Percentiles rank a stretch among this genome's conserved stretches.
These are phyloP conservation scores for Kregervanrija pseudodelftensis DNA, from an alignment of 805 yeast genomes.

Conservation along the genomic window DNA sequence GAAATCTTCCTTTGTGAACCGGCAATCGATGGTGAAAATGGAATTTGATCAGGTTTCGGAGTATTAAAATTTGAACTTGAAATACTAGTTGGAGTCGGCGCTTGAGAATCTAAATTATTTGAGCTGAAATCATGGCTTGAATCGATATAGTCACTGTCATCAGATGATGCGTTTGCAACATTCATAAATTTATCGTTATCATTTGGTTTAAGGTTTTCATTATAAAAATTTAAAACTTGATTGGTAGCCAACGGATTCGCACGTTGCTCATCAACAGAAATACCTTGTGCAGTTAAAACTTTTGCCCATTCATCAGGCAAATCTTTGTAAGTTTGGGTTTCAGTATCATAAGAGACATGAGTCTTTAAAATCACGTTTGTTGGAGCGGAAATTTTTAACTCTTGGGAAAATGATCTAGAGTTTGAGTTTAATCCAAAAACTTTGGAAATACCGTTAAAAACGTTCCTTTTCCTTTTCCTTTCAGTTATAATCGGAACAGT, in stretches of 20 bases:
- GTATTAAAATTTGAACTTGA: slow-evolving; percentile 5
- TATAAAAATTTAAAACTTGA: slow-evolving; percentile 25
- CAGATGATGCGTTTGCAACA: slow-evolving; percentile 16
- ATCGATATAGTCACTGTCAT: slow-evolving; percentile 11
- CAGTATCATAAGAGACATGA: slow-evolving; percentile 85
- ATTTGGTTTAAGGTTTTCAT: slow-evolving; percentile 16
- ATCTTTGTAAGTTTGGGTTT: slow-evolving; percentile 83
- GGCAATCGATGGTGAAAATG: too few relatives aligned
- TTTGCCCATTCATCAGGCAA: slow-evolving; percentile 91
- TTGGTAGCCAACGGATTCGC: slow-evolving; percentile 87
- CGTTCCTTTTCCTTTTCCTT: slow-evolving; percentile 42
- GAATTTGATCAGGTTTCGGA: too few relatives aligned
- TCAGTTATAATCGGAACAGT: slow-evolving; percentile 10
- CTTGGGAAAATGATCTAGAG: slow-evolving; percentile 11
- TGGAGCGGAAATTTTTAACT: slow-evolving; percentile 75
- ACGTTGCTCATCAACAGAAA: slow-evolving; percentile 79
- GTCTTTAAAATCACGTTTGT: slow-evolving; percentile 85
- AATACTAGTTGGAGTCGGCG: slow-evolving; percentile 9
- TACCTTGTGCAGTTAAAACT: slow-evolving; percentile 76
- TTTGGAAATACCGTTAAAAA: slow-evolving; percentile 49
- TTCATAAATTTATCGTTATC: slow-evolving; percentile 25
- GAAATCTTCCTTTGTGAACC: too few relatives aligned
- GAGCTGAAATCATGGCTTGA: slow-evolving; percentile 5
- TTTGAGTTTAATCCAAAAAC: slow-evolving; percentile 27
- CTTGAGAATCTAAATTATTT: too few relatives aligned